Base-by-base conservation (phyloP, 352 stramenopile genomes). In the Blastocystis sp. region DNA sequence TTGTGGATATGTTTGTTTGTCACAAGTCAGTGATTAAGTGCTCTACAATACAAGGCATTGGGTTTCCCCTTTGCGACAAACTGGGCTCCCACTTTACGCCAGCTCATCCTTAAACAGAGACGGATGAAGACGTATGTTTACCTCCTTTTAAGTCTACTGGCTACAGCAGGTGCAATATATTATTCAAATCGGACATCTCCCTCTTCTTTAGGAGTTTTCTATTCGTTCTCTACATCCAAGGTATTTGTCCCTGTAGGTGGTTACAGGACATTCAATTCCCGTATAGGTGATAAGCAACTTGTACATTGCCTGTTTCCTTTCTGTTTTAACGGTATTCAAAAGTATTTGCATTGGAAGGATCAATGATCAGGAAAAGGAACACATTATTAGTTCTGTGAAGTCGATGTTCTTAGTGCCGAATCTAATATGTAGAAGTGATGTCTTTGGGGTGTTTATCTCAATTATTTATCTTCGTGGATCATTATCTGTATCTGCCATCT, bases 301-400 rank as follows among this genome's bases (percentile, higher is more conserved):
- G 33, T 77, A 42, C 37, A 42, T 77, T 56, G 17, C 64, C 4
- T 30, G 51, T n/a, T 77, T 44, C 30, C 33, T 77, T 30, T 19
- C 30, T 4, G 9, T 51, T 56, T 44, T 77, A n/a, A n/a, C 51
- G 7, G 24, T 77, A 53, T 51, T 56, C 7, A 77, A 56, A 51
- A n/a, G 17, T 4, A 51, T 77, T 19, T 77, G 27, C 64, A 77
- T 77, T 48, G 64, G 64, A 53, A 17, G n/a, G 40, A 77, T 77
- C 9, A 77, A 56, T 48, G 64, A 77, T 77, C 64, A 77, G 19
- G 64, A 77, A 48, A 77, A 77, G 37, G n/a, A 77, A n/a, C 64
- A 77, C 33, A 77, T 77, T 35, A 17, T 77, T 19, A 33, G 33
- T 77, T 56, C 64, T 2, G 17, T 77, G 17, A 51, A 77, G 64